A percentile compares a stretch with the other conserved stretches of the same genome.
Conservation (phyloP, 2,329 filamentous ascomycete species). For the Sporothrix mexicana region DNA sequence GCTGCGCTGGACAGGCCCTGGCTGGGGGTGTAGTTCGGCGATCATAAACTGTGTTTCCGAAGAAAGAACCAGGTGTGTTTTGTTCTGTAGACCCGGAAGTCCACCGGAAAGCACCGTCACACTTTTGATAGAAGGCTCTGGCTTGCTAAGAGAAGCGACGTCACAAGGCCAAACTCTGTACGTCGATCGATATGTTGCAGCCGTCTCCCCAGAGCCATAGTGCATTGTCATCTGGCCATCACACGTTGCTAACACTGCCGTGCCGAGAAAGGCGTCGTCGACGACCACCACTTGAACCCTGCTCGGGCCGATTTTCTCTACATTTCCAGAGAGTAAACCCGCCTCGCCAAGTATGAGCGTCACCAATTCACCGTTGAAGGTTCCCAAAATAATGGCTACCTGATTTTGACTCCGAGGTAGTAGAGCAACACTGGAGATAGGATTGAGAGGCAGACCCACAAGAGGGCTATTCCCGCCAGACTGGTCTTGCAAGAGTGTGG, state of each 20-base stretch:
- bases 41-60: slow-evolving; percentile 58
- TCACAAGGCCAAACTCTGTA: slow-evolving; percentile 60
- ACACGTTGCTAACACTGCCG: slow-evolving; percentile 54
- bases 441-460: slow-evolving; percentile 43
- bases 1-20: slow-evolving; percentile 56
- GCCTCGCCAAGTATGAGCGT: slow-evolving; percentile 45
- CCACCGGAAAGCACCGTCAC: slow-evolving; percentile 51
- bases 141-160: slow-evolving; percentile 52
- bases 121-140: slow-evolving; percentile 56
- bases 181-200: slow-evolving; percentile 48
- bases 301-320: slow-evolving; percentile 41
- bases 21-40: slow-evolving; percentile 55
- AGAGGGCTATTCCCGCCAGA: background rate
- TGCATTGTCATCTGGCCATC: slow-evolving; percentile 55
- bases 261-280: slow-evolving; percentile 33
- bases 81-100: slow-evolving; percentile 48
- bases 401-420: slow-evolving; percentile 40
- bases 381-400: slow-evolving; percentile 51
- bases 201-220: slow-evolving; percentile 45
- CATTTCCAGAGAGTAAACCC: slow-evolving; percentile 37
- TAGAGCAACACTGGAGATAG: slow-evolving; percentile 54
- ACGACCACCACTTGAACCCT: slow-evolving; percentile 39
- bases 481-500: background rate
- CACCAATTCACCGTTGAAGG: slow-evolving; percentile 58
- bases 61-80: slow-evolving; percentile 56